phyloP scores from a whole-genome alignment of 176 grass and related monocot species.

The Phyllostachys edulis region DNA sequence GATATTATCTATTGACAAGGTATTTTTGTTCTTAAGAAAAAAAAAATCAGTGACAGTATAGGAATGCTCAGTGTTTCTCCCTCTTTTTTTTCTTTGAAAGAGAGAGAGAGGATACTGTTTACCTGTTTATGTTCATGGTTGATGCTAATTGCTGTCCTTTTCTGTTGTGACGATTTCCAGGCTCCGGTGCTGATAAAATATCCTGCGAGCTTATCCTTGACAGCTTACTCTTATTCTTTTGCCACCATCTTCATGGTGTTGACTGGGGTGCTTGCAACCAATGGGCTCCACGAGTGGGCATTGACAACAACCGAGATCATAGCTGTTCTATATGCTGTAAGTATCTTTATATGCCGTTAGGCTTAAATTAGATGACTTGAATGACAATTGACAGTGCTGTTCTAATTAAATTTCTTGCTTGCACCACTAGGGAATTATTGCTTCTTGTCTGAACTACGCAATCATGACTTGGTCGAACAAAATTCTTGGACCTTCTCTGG shows the following conservation, averaged over 20 bases:
- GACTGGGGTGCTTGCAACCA: conserved; percentile 60
- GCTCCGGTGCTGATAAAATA: conserved; percentile 81
- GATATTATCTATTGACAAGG: not conserved
- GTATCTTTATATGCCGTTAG: conserved; percentile 10
- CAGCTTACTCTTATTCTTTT: conserved; percentile 84
- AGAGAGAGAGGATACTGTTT: not conserved
- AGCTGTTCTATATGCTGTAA: conserved; percentile 84
- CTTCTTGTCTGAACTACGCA: conserved; percentile 86
- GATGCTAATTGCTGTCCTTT: not conserved
- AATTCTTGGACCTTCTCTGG: conserved; percentile 81
- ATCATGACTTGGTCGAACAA: conserved; percentile 97
- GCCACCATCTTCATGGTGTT: conserved; percentile 80
- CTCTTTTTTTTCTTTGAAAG: not conserved
- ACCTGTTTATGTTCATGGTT: not conserved
- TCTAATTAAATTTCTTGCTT: conserved; percentile 27
- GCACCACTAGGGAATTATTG: conserved; percentile 63
- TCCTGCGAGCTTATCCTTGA: conserved; percentile 83
- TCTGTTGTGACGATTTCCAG: conserved; percentile 41
- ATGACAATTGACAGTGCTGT: not conserved
- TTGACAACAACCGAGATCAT: conserved; percentile 66
- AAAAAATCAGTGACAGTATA: not conserved
- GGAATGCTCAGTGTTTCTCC: too few relatives aligned
- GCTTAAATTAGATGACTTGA: not conserved
- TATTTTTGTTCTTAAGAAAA: not conserved
- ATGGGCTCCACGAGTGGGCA: conserved; percentile 73